Evolutionary conservation across 768 basidiomycete genomes (phyloP), one percentile per base, ranked within the genome.

Genomic region (Imleria badia): DNA sequence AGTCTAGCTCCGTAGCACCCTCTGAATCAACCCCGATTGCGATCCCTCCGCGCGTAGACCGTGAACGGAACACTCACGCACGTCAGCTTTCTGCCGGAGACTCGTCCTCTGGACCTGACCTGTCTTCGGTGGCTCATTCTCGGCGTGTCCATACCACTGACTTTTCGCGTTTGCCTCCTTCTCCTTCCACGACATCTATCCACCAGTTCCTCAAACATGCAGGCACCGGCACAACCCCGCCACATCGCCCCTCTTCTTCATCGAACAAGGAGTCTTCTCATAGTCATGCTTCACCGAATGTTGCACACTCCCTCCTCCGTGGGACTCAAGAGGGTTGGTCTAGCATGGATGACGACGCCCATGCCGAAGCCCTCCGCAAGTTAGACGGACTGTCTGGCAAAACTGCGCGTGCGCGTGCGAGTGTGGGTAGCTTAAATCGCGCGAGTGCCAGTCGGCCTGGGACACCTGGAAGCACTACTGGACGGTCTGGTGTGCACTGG

Each of bases 311-410:
- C 2, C 75, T 93, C 50, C 79, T 94, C 23, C 83, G 90, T 60
- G 92, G 92, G 12, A 92, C 89, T 7, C 91, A 94, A 68, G 87
- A 92, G 68, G 92, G 92, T 26, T 94, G 91, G 91, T 87, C 87
- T 15, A 89, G 83, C 56, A 78, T 94, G 63, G 88, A 92, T 63
- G 92, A 95, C 66, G 86, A 91, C 62, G 87, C 87, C 15, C 94
- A 96, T 8, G 90, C 84, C 8, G 94, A 96, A 63, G 92, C 93
- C 10, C 77, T 99, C 34, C 83, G 94, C 51, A 97, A 96, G 73
- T 73, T 99, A 23, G 96, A 99, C 64, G 96, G 96, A 1, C 69
- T 97, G 12, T 82, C 82, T 12, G 87, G 87, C 2, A 90, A 88
- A 66, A 85, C 80, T 35, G 83, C 87, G 11, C 82, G 89, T 45